phyloP scores from a whole-genome alignment of 108 stramenopile genomes.

The Conticribra weissflogii region DNA sequence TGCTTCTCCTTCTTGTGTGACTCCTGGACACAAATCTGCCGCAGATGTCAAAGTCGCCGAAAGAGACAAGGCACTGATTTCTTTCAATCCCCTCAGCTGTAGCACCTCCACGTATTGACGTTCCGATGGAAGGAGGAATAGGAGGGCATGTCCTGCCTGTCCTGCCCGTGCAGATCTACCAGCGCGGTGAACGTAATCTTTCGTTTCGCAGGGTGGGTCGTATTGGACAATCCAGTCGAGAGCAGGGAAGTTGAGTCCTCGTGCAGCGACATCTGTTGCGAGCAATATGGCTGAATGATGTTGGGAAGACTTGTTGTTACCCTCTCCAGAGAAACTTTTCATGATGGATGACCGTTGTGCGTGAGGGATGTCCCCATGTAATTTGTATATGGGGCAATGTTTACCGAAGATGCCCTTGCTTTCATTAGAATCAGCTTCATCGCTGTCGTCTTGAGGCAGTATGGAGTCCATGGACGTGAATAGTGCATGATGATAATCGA shows the following conservation, averaged over 20 bases:
- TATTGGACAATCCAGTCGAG: constrained; percentile 95
- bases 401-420: constrained; percentile 65
- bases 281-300: constrained; percentile 60
- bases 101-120: constrained; percentile 82
- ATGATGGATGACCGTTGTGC: constrained; percentile 68
- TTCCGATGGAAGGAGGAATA: constrained; percentile 93
- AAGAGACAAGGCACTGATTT: constrained; percentile 71
- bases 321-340: constrained; percentile 52
- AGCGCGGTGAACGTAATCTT: constrained; percentile 91
- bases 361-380: constrained; percentile 89
- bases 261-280: constrained; percentile 93
- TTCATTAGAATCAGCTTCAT: constrained; percentile 2
- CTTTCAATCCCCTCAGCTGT: constrained; percentile 63
- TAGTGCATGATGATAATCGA: constrained; percentile 89
- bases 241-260: constrained; percentile 86
- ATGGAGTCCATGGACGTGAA: constrained; percentile 63
- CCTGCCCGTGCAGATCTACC: constrained; percentile 93
- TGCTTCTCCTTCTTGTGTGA: constrained; percentile 59
- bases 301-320: background rate
- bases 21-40: constrained; percentile 54
- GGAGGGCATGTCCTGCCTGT: constrained; percentile 76
- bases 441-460: constrained; percentile 26
- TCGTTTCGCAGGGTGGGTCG: constrained; percentile 90
- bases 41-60: constrained; percentile 72
- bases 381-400: constrained; percentile 61